Evolutionary conservation across 2,329 filamentous ascomycete genomes (phyloP), one percentile per base, ranked within the genome.

Genomic region (Canariomyces notabilis): DNA sequence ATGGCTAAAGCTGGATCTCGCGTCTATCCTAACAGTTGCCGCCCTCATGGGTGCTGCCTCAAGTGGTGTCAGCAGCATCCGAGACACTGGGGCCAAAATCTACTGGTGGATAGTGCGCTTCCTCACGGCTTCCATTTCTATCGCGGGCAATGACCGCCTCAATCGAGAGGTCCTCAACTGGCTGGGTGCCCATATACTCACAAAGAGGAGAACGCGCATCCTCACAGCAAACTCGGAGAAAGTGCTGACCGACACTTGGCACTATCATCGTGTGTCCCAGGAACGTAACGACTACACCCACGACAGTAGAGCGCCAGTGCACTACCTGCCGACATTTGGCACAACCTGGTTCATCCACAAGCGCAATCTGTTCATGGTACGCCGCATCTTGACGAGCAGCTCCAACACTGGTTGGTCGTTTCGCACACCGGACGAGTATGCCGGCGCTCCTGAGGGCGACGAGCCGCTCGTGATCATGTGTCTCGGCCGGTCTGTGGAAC

Each of bases 401-500:
- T 46, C 49, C 14, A 48, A 50, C 37, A 52, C 29, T 48, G 46
- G 26, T 4, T 51, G 44, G 38, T 43, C 36, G n/a, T 47, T 42
- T 15, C 49, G 55, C 7, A 58, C 57, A 1, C 58, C 63, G 0
- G 62, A 65, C 23, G 64, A 68, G 49, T 67, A 64, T 37, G 52
- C 56, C 0, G 61, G 60, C 4, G 60, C 65, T 0, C 64, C 65
- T 1, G 57, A 60, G 9, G 66, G 66, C 22, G 53, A 62, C n/a
- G 66, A 68, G 49, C 66, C 65, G 14, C 59, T 68, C 14, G 59
- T 68, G 5, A 56, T 69, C 23, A 65, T 68, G 59, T 67, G 66
- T 29, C 51, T 70, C 0, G 66, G 67, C 5, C 60, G 67, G 47
- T 77, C 75, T 1, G 72, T 70, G 0, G 65, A 67, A 2, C 74